phyloP scores from a whole-genome alignment of 768 basidiomycete species.

The Psilocybe cyanescens region DNA sequence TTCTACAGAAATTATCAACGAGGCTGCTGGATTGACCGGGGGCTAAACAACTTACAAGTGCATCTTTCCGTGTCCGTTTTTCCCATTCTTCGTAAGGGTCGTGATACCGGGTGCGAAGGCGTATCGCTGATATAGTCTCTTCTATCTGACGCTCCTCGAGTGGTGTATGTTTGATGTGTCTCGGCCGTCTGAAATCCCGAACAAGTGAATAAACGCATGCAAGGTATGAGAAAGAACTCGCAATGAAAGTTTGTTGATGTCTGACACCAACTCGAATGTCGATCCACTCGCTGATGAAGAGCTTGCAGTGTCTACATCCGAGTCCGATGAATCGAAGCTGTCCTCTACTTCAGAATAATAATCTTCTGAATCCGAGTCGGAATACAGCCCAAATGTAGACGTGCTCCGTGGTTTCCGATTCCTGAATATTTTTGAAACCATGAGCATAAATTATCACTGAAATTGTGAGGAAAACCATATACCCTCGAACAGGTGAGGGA shows the following conservation, averaged over 20 bases:
- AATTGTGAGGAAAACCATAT: conserved; percentile 2
- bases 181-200: conserved; percentile 24
- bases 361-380: conserved; percentile 47
- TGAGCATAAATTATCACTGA: not conserved
- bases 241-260: conserved; percentile 24
- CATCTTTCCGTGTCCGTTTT: conserved; percentile 51
- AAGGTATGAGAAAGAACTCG: conserved; percentile 7
- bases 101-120: conserved; percentile 52
- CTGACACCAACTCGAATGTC: conserved; percentile 17
- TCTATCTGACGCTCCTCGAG: conserved; percentile 47
- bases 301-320: conserved; percentile 33
- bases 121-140: conserved; percentile 55
- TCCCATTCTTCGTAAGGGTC: conserved; percentile 66
- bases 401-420: conserved; percentile 37
- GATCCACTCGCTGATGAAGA: conserved; percentile 23
- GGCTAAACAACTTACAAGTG: conserved; percentile 43
- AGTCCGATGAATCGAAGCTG: conserved; percentile 37
- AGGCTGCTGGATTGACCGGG: not conserved
- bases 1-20: conserved; percentile 29
- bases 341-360: conserved; percentile 33
- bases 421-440: conserved; percentile 2
- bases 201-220: not conserved
- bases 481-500: conserved; percentile 51
- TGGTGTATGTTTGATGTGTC: conserved; percentile 32
- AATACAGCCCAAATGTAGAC: conserved; percentile 59